Base-by-base conservation (phyloP, 208 protist genomes). In the Trypanosoma caninum region DNA sequence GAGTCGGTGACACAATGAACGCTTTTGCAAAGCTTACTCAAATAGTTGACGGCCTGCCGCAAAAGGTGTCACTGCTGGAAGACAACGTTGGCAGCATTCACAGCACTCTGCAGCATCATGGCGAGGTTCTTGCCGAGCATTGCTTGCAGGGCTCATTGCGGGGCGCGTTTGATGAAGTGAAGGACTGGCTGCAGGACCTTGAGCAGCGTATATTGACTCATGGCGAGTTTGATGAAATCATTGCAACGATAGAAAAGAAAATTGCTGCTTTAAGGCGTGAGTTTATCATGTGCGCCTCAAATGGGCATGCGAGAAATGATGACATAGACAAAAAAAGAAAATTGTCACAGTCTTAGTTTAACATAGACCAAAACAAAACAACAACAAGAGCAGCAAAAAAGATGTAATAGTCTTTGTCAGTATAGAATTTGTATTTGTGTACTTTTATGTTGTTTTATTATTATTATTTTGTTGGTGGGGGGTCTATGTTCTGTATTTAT, bases 151-250 rank as follows among this genome's bases (percentile, higher is more conserved):
- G 69, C 50, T 76, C 74, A 1, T 52, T 89, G 11, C 76, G 91
- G 31, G 68, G 73, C 0, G 60, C 76, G 0, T 91, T 90, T 70
- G 56, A 80, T 18, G 88, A 94, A 51, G 65, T 94, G 53, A 89
- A 87, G 56, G 88, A 92, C 57, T 94, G 88, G 84, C 67, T 94
- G 25, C 69, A 62, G 2, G 88, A 91, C 40, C 44, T 94, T 3
- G 88, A 94, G 44, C 74, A 76, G 59, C 71, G 80, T 0, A 67
- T 74, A 40, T 67, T 86, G 28, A 87, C 40, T 20, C 65, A 74
- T 7, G 79, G 82, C 3, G 82, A 90, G 44, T 63, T 94, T 48
- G 58, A 79, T 35, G 68, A 89, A 38, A 52, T 70, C 42, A 60
- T 82, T 18, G 59, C 70, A n/a, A 48, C 52, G 0, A 38, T 94